A percentile compares a stretch with the other conserved stretches of the same genome.
These are phyloP conservation scores for Colletotrichum nymphaeae DNA, from an alignment of 2,329 filamentous ascomycete genomes.

Conservation along the genomic window DNA sequence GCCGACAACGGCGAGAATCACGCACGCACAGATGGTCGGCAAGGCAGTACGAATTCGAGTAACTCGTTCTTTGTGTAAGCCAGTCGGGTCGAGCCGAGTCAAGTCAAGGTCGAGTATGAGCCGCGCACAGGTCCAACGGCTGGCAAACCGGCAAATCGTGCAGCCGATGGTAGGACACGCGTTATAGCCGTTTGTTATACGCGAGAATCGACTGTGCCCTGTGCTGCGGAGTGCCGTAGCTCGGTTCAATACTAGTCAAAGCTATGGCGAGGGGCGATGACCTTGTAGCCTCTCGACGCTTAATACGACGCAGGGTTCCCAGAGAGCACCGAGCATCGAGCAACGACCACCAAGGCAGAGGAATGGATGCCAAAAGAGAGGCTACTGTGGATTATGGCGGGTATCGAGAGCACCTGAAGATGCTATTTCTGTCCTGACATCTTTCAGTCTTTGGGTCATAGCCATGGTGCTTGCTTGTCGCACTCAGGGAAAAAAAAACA, in stretches of 20 bases:
- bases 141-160: not conserved
- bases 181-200: not conserved
- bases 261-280: not conserved
- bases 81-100: not conserved
- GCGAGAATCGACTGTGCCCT: not conserved
- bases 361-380: not conserved
- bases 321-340: not conserved
- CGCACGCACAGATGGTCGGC: not conserved
- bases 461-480: not conserved
- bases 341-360: not conserved
- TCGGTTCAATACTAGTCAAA: not conserved
- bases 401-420: not conserved
- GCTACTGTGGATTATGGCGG: not conserved
- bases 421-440: not conserved
- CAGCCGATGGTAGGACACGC: not conserved
- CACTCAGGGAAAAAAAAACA: not conserved
- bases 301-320: not conserved
- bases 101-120: not conserved
- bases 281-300: not conserved
- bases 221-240: not conserved
- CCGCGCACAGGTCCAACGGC: not conserved
- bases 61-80: not conserved
- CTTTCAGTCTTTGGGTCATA: not conserved
- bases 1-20: not conserved
- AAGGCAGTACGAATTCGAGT: not conserved